Evolutionary conservation across 768 basidiomycete species (phyloP).

Genomic region (Phylloporus sp.): DNA sequence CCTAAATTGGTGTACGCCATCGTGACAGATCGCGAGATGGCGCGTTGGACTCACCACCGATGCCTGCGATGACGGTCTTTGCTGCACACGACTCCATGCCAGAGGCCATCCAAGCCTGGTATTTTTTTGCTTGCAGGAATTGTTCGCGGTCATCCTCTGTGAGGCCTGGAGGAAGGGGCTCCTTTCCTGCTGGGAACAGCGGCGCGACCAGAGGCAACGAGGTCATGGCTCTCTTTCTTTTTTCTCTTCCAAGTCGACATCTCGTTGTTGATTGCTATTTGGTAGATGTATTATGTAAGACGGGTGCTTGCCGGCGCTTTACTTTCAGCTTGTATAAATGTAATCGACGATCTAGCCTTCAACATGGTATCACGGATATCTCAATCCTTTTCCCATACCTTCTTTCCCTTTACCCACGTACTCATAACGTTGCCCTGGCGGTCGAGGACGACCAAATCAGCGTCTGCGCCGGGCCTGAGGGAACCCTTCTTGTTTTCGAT

Average conservation of each 20-base stretch:
- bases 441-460: constrained; percentile 77
- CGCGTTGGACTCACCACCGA: constrained; percentile 59
- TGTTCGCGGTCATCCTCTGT: constrained; percentile 73
- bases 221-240: constrained; percentile 14
- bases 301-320: too few relatives aligned
- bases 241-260: constrained; percentile 4
- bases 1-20: constrained; percentile 4
- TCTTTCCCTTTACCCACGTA: constrained; percentile 74
- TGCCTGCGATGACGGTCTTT: constrained; percentile 79
- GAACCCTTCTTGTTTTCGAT: constrained; percentile 79
- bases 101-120: constrained; percentile 61
- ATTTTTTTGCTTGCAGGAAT: constrained; percentile 66
- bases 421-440: constrained; percentile 57
- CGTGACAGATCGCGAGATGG: not conserved
- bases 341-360: not conserved
- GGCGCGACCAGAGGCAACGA: constrained; percentile 50
- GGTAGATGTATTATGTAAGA: not conserved
- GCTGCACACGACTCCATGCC: constrained; percentile 84
- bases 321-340: too few relatives aligned
- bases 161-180: constrained; percentile 80
- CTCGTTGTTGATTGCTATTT: constrained; percentile 21
- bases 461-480: constrained; percentile 76
- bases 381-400: constrained; percentile 53
- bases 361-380: not conserved
- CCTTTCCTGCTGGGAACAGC: constrained; percentile 78